A percentile compares a stretch with the other conserved stretches of the same genome.
Conservation (phyloP, 371 early-diverging fungal genomes). For the Conidiobolus incongruus region DNA sequence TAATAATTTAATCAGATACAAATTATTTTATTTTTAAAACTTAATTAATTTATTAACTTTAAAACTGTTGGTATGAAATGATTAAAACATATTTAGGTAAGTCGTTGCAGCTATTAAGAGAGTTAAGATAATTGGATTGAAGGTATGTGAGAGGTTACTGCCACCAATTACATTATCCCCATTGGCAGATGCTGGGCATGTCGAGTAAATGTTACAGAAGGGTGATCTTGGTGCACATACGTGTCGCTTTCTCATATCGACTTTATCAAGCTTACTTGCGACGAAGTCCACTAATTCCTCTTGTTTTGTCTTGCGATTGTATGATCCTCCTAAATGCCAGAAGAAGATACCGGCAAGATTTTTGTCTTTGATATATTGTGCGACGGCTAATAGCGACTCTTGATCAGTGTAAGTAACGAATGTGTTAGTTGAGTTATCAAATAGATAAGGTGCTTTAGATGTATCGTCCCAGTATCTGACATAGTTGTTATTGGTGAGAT, state of each 20-base stretch:
- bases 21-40: no score
- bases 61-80: no score
- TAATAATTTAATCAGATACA: no score
- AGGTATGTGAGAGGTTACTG: no score
- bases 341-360: not conserved
- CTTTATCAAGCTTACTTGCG: not conserved
- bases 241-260: not conserved
- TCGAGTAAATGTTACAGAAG: not conserved
- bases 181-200: no score
- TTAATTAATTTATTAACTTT: no score
- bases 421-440: not conserved
- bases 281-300: slow-evolving; percentile 1
- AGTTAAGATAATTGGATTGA: no score
- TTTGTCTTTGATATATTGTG: not conserved
- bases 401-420: not conserved
- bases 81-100: no score
- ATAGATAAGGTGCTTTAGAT: not conserved
- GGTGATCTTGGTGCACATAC: not conserved
- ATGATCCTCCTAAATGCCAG: slow-evolving; percentile 1
- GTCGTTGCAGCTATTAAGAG: no score
- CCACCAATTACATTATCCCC: no score
- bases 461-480: slow-evolving; percentile 1
- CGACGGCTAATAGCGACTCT: not conserved
- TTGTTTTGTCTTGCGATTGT: not conserved
- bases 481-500: not conserved